These are phyloP conservation scores for Backusella parvicylindrica DNA, from an alignment of 192 early-diverging fungal genomes.

Conservation along the genomic window DNA sequence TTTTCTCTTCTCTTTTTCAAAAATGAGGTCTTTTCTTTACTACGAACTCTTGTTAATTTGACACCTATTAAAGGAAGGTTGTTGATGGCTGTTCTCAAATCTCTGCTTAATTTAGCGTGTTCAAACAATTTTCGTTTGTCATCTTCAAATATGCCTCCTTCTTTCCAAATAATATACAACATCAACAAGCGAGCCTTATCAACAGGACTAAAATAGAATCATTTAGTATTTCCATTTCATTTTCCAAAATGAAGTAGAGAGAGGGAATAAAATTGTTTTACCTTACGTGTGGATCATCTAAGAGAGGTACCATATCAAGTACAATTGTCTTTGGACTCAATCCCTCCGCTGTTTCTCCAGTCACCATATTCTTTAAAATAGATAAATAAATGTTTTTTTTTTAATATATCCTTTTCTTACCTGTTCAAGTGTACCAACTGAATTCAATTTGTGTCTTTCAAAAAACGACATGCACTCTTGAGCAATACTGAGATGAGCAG, in stretches of 20 bases:
- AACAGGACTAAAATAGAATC: conserved; percentile 36
- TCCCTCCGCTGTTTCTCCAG: conserved; percentile 76
- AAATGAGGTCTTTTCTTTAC: conserved; percentile 45
- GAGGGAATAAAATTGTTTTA: neutral
- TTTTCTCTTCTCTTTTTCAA: conserved; percentile 41
- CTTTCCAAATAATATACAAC: conserved; percentile 72
- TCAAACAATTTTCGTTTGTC: conserved; percentile 70
- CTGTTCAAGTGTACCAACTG: conserved; percentile 76
- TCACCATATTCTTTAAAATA: conserved; percentile 61
- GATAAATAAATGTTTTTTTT: neutral
- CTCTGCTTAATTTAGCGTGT: conserved; percentile 63
- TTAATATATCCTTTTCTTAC: neutral
- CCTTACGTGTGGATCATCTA: conserved; percentile 61
- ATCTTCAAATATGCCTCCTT: conserved; percentile 71
- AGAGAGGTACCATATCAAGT: conserved; percentile 77
- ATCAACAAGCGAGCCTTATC: conserved; percentile 81
- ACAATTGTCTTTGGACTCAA: conserved; percentile 67
- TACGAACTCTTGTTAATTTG: conserved; percentile 47
- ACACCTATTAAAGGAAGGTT: conserved; percentile 71
- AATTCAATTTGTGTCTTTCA: conserved; percentile 62
- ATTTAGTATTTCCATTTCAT: neutral
- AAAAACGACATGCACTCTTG: conserved; percentile 81
- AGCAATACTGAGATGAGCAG: conserved; percentile 80
- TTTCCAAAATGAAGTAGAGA: neutral
- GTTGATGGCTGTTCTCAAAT: conserved; percentile 72